phyloP scores from a whole-genome alignment of 257 asterid genomes.

The Solanum gandarillasii region DNA sequence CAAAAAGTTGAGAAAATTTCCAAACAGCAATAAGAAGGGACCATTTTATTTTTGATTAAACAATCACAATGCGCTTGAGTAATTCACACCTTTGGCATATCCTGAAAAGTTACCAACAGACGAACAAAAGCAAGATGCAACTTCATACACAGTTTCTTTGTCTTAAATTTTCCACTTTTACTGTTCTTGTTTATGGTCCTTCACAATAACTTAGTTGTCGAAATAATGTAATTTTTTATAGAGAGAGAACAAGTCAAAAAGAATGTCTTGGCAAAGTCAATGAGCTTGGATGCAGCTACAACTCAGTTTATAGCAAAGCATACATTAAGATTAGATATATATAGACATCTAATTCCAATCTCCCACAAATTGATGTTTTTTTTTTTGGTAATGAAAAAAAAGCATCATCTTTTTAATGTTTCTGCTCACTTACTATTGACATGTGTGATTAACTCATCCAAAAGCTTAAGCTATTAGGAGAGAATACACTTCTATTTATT shows the following conservation, averaged over 20 bases:
- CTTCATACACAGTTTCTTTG: background rate
- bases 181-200: background rate
- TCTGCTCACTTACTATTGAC: background rate
- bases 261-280: background rate
- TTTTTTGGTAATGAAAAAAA: background rate
- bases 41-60: background rate
- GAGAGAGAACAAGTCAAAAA: background rate
- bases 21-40: background rate
- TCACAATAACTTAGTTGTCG: background rate
- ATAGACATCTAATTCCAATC: background rate
- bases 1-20: background rate
- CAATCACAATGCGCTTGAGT: background rate
- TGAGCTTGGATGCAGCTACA: background rate
- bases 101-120: background rate
- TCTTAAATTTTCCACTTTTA: background rate
- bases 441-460: background rate
- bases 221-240: background rate
- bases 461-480: too few relatives aligned
- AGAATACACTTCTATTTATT: background rate
- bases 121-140: background rate
- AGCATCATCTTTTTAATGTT: background rate
- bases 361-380: background rate
- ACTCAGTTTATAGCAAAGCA: background rate
- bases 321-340: background rate
- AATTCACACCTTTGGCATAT: background rate